These are phyloP conservation scores for Kregervanrija delftensis DNA, from an alignment of 805 yeast species.

Conservation along the genomic window DNA sequence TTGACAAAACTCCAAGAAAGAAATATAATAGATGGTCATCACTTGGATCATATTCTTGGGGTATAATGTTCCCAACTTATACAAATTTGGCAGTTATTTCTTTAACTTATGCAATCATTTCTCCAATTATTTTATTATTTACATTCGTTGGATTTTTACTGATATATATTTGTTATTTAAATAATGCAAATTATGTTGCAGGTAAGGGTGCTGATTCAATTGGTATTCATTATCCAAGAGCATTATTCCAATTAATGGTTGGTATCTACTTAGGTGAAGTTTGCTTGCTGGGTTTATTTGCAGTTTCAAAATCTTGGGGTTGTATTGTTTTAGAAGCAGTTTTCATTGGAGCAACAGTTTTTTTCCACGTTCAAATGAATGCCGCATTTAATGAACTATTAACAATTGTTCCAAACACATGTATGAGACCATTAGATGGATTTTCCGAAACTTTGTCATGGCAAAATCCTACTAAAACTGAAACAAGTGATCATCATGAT, in stretches of 20 bases:
- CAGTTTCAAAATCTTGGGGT: constrained; percentile 93
- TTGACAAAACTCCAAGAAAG: constrained; percentile 64
- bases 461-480: constrained; percentile 3
- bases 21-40: constrained; percentile 53
- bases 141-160: constrained; percentile 63
- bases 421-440: constrained; percentile 76
- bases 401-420: constrained; percentile 55
- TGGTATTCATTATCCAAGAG: constrained; percentile 83
- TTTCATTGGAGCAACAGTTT: constrained; percentile 55
- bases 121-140: constrained; percentile 79
- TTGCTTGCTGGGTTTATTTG: constrained; percentile 79
- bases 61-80: constrained; percentile 71
- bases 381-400: constrained; percentile 60
- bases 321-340: constrained; percentile 74
- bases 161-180: constrained; percentile 68
- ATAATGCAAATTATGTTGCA: constrained; percentile 68
- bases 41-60: constrained; percentile 56
- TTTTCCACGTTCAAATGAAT: constrained; percentile 59
- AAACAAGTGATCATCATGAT: neutral
- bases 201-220: constrained; percentile 65
- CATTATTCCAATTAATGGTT: constrained; percentile 78
- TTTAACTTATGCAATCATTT: constrained; percentile 61
- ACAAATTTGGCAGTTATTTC: constrained; percentile 64
- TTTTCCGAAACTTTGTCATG: constrained; percentile 55
- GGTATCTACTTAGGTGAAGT: constrained; percentile 87